Base-by-base conservation (phyloP, 352 stramenopile genomes). In the Globisporangium nunn region DNA sequence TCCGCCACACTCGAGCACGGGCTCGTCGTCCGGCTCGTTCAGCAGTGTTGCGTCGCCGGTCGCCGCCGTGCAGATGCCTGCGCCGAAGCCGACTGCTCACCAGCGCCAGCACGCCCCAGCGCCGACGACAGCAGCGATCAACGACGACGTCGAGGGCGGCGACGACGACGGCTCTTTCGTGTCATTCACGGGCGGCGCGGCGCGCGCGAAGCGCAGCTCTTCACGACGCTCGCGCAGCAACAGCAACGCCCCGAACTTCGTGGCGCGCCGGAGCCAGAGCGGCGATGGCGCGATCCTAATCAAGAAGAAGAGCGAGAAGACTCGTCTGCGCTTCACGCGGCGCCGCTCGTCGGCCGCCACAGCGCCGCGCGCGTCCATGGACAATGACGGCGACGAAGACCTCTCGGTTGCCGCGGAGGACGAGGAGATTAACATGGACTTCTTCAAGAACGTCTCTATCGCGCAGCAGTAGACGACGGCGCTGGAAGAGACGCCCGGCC, bases 351-450 rank as follows among this genome's bases (percentile, higher is more conserved):
- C 61, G 59, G 67, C 30, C 5, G 48, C 58, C 2, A 1, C 40
- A 8, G 50, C 51, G 29, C 31, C 18, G 41, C 62, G 62, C 6
- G 61, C 59, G 18, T 75, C 61, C 30, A 60, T 66, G 44, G 62
- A 71, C 53, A 61, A 66, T 18, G 70, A 67, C 41, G 64, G 74
- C 48, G 64, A 57, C 23, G 46, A 61, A 15, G 69, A 81, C 35
- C 35, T 15, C 12, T 5, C 15, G 15, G 43, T 29, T 7, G 43
- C 43, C 11, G 75, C 85, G 4, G 75, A 82, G 18, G 68, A 85
- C 10, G 68, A 71, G 11, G 74, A 70, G 51, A 64, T 93, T 51
- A 91, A 93, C 74, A 72, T 93, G 71, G 81, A 91, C 69, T 93
- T 93, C 62, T 69, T 93, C 65, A 71, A 72, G 46, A 74, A 57